These are phyloP conservation scores for Pelargonium cotyledonis DNA, from an alignment of 441 rosid genomes.

Conservation along the genomic window DNA sequence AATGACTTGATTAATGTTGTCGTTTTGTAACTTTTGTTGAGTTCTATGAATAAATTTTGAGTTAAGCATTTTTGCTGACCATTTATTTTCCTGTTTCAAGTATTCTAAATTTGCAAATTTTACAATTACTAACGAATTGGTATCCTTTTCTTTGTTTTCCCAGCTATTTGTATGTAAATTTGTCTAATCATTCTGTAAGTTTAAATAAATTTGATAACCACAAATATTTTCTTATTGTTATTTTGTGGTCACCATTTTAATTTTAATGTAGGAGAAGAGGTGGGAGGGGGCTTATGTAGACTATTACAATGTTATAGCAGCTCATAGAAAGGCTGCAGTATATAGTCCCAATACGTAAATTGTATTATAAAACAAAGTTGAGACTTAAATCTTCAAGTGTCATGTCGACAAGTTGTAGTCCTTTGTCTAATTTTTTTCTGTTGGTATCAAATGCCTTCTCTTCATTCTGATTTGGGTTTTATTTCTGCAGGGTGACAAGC, in stretches of 20 bases:
- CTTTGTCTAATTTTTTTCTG: constrained; percentile 8
- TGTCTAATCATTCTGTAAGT: neutral
- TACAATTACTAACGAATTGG: no score
- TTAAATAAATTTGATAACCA: neutral
- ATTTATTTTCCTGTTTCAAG: neutral
- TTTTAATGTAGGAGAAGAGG: neutral
- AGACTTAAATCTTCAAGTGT: neutral
- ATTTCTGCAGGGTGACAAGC: constrained; percentile 55
- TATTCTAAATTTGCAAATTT: neutral
- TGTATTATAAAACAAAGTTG: no score
- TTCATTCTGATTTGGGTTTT: constrained; percentile 18
- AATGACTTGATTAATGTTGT: no score
- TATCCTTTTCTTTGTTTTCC: no score
- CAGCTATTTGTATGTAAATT: neutral
- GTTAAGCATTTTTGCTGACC: neutral
- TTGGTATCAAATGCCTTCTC: constrained; percentile 15
- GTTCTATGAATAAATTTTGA: neutral
- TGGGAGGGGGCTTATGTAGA: neutral
- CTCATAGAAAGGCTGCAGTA: neutral
- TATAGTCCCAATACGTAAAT: neutral
- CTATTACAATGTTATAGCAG: neutral
- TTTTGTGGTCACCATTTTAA: neutral
- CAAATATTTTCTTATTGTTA: neutral
- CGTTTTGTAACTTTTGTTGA: no score
- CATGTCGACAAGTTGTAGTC: constrained; percentile 5